Conservation (phyloP, 2,329 filamentous ascomycete species). For the Pseudonectria foliicola region DNA sequence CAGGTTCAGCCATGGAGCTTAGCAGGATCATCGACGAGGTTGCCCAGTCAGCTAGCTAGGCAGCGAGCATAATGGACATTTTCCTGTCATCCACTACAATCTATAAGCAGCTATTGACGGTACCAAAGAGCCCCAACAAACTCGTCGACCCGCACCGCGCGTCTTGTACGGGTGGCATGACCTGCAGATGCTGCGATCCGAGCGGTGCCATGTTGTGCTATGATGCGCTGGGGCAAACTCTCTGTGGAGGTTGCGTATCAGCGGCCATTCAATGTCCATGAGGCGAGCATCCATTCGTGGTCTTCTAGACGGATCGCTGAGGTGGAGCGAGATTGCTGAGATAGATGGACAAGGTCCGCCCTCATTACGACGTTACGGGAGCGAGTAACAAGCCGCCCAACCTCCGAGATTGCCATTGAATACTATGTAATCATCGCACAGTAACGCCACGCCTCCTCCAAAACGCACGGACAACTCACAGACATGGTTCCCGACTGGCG, state of each 20-base stretch:
- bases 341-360: too few relatives aligned
- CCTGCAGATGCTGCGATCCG: conserved; percentile 20
- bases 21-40: too few relatives aligned
- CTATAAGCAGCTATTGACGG: too few relatives aligned
- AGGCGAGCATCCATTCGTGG: not conserved
- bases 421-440: conserved; percentile 12
- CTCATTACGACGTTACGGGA: too few relatives aligned
- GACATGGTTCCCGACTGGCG: too few relatives aligned
- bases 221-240: not conserved
- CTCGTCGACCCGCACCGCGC: not conserved
- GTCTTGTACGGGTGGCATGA: conserved; percentile 17
- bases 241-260: conserved; percentile 8
- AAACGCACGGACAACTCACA: conserved; percentile 27
- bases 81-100: too few relatives aligned
- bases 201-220: conserved; percentile 10
- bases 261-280: not conserved
- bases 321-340: too few relatives aligned
- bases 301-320: too few relatives aligned
- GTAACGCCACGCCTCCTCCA: conserved; percentile 17
- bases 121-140: not conserved
- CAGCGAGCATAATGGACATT: too few relatives aligned
- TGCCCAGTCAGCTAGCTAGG: too few relatives aligned
- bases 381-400: too few relatives aligned
- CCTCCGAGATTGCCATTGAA: not conserved
- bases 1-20: too few relatives aligned